Conservation (phyloP, 2,329 filamentous ascomycete species). For the Trichoderma sp. region DNA sequence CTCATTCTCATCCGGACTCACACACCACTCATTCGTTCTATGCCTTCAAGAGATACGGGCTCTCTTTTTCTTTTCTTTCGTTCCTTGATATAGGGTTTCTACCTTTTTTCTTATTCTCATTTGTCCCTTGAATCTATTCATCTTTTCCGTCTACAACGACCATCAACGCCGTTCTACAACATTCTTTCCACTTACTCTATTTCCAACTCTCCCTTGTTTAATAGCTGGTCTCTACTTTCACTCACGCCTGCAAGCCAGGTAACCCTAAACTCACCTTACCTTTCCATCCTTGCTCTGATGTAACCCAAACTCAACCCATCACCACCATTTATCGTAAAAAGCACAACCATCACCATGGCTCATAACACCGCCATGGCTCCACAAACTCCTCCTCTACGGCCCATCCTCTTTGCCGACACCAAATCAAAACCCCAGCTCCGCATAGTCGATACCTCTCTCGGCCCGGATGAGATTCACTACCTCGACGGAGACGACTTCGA, state of each 20-base stretch:
- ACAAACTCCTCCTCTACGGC: conserved; percentile 15
- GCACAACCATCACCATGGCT: conserved; percentile 1
- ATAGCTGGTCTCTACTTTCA: background rate
- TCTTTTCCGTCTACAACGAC: background rate
- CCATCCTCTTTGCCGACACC: background rate
- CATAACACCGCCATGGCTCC: background rate
- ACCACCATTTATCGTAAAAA: background rate
- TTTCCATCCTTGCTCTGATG: background rate
- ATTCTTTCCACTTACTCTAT: background rate
- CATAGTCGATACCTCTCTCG: conserved; percentile 13
- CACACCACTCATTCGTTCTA: conserved; percentile 1
- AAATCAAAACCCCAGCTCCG: conserved; percentile 2
- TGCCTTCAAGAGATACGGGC: background rate
- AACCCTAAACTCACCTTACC: background rate
- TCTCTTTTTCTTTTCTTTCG: background rate
- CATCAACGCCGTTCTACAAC: background rate
- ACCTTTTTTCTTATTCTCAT: background rate
- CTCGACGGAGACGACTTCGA: background rate
- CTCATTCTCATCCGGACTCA: conserved; percentile 12
- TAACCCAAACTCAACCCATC: background rate
- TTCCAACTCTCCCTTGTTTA: background rate
- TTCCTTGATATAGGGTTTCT: background rate
- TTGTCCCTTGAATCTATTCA: background rate
- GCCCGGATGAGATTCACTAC: background rate
- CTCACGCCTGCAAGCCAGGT: conserved; percentile 2